Evolutionary conservation across 2,329 filamentous ascomycete genomes (phyloP).

Genomic region (Allantophomopsis lycopodina): DNA sequence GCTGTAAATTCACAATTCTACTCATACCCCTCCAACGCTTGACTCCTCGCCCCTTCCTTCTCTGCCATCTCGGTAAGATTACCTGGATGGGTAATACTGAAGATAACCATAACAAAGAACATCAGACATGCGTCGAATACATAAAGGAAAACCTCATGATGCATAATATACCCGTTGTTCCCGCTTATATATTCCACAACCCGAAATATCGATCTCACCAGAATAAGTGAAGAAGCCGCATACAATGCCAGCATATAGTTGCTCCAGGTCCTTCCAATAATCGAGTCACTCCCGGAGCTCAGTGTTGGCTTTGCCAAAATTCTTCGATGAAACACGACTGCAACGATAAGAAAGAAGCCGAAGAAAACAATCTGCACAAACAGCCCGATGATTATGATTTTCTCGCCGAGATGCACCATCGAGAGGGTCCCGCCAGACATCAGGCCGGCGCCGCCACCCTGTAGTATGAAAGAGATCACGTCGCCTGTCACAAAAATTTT

Average conservation of each 20-base stretch:
- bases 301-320: slow-evolving; percentile 16
- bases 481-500: slow-evolving; percentile 31
- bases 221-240: slow-evolving; percentile 24
- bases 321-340: slow-evolving; percentile 27
- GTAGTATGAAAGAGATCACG: slow-evolving; percentile 27
- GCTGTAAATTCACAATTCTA: no score
- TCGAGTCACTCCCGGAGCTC: neutral
- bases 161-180: slow-evolving; percentile 24
- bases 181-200: slow-evolving; percentile 30
- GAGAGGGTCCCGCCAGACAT: slow-evolving; percentile 4
- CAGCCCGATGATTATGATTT: slow-evolving; percentile 31
- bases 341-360: slow-evolving; percentile 29
- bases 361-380: slow-evolving; percentile 35
- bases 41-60: no score
- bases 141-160: slow-evolving; percentile 27
- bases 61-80: no score
- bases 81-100: slow-evolving; percentile 20
- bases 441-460: slow-evolving; percentile 9
- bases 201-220: slow-evolving; percentile 28
- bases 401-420: slow-evolving; percentile 18
- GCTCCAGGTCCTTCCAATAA: slow-evolving; percentile 10
- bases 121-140: slow-evolving; percentile 27
- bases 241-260: slow-evolving; percentile 26
- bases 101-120: slow-evolving; percentile 20
- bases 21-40: no score